phyloP scores from a whole-genome alignment of 257 asterid species.

The Nicotiana tabacum region DNA sequence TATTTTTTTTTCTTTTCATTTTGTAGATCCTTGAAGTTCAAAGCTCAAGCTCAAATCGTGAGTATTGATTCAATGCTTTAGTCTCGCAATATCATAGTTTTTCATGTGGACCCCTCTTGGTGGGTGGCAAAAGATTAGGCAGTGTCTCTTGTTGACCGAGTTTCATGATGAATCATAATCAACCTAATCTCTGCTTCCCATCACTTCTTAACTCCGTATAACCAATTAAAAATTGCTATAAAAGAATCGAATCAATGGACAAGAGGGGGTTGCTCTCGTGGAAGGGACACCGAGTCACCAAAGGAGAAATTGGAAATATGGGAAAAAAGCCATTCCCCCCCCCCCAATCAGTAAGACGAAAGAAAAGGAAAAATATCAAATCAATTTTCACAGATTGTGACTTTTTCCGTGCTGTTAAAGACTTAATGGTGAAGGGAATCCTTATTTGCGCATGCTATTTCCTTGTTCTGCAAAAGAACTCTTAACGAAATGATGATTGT shows the following conservation, averaged over 20 bases:
- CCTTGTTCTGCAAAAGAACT: slow-evolving; percentile 2
- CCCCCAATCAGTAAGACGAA: background rate
- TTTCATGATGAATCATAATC: background rate
- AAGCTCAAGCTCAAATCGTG: slow-evolving; percentile 43
- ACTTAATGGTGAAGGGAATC: background rate
- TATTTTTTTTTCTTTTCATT: slow-evolving; percentile 9
- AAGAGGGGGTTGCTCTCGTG: background rate
- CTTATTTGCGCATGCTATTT: background rate
- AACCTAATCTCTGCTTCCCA: background rate
- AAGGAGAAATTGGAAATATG: background rate
- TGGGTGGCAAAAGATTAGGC: background rate
- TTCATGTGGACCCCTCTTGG: slow-evolving; percentile 11
- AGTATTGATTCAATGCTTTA: slow-evolving; percentile 30
- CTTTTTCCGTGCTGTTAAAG: background rate
- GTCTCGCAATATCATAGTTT: slow-evolving; percentile 9
- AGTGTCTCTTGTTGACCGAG: background rate
- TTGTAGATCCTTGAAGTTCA: slow-evolving; percentile 46
- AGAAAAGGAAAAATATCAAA: background rate
- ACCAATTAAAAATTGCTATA: background rate
- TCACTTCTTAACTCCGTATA: background rate
- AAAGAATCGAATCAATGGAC: background rate
- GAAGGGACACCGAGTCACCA: background rate
- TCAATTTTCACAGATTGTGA: background rate
- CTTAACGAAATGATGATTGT: background rate
- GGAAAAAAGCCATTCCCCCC: background rate